Percentiles rank a stretch among this genome's conserved stretches.
phyloP scores from a whole-genome alignment of 1,139 yeast species.

The Lodderomyces metapsilosis region DNA sequence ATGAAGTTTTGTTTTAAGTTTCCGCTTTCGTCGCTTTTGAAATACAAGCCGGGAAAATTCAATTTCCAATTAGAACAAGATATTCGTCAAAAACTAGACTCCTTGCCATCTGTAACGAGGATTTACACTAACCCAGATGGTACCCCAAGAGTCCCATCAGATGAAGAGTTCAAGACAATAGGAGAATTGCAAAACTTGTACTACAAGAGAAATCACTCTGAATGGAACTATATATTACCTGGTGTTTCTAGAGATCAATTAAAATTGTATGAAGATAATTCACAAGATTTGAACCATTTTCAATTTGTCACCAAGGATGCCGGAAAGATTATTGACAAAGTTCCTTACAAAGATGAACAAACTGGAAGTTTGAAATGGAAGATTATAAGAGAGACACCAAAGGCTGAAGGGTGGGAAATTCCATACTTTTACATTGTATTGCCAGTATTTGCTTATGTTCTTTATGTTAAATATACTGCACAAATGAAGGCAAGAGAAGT shows the following conservation, averaged over 20 bases:
- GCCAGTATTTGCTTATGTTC: constrained; percentile 47
- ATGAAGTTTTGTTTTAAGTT: constrained; percentile 47
- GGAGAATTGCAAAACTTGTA: constrained; percentile 70
- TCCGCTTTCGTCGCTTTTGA: constrained; percentile 41
- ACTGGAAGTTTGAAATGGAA: constrained; percentile 83
- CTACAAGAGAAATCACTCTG: constrained; percentile 57
- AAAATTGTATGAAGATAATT: constrained; percentile 60
- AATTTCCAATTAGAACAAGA: constrained; percentile 43
- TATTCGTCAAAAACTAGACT: constrained; percentile 42
- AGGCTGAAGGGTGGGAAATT: constrained; percentile 84
- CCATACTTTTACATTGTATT: constrained; percentile 75
- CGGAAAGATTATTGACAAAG: constrained; percentile 72
- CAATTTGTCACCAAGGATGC: constrained; percentile 63
- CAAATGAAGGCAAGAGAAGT: constrained; percentile 43
- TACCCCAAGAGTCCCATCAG: constrained; percentile 68
- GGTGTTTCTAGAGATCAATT: constrained; percentile 54
- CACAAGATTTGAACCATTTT: constrained; percentile 59
- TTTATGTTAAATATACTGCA: constrained; percentile 46
- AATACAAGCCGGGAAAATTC: constrained; percentile 39
- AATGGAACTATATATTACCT: constrained; percentile 61
- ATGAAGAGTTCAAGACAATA: constrained; percentile 68
- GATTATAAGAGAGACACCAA: constrained; percentile 69
- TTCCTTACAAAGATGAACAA: constrained; percentile 76
- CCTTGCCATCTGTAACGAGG: constrained; percentile 55
- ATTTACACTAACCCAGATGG: constrained; percentile 79